Base-by-base conservation (phyloP, 2,329 filamentous ascomycete species). In the Paracorniculantispora psalliotae region DNA sequence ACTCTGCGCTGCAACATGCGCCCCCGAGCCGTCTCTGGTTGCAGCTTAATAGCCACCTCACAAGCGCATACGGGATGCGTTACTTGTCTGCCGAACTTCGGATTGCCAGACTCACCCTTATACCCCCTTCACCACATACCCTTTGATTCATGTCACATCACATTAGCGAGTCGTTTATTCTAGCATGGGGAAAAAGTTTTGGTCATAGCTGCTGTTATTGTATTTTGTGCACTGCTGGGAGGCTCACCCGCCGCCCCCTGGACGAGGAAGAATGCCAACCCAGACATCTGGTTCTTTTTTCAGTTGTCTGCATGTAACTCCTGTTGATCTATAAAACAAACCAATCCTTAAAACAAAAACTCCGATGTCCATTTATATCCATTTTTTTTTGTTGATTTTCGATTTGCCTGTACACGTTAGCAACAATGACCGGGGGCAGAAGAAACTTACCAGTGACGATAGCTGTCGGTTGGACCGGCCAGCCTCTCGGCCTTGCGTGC, bases 71-170 rank as follows among this genome's bases (percentile, higher is more conserved):
- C 6, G 6, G 12, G 25, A 33, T 15, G 19, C 47, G 26, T 8
- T n/a, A 25, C 2, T 50, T 19, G 4, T 12, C 12, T n/a, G 17
- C 26, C 46, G n/a, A 51, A 44, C 48, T 15, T 21, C 9, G 30
- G 12, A 5, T 26, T 25, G 8, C 21, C 17, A 37, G 26, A 19
- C 13, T 15, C 19, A 52, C 37, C 28, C 21, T 51, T 26, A 51
- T 50, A 46, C 39, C 56, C 30, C 39, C 48, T 52, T 51, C 56
- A 37, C 47, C 48, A 37, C 41, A 52, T 17, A 35, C 28, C 25
- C 44, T 44, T 57, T 52, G 15, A 33, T 47, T 39, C 17, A 59
- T 46, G 35, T 52, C 56, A 59, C 48, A 46, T 46, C 56, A 58
- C 55, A 58, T 51, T 5, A 59, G 56, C 56, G 47, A 44, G 21